These are phyloP conservation scores for Boletus eberwhitei DNA, from an alignment of 768 basidiomycete species.

Conservation along the genomic window DNA sequence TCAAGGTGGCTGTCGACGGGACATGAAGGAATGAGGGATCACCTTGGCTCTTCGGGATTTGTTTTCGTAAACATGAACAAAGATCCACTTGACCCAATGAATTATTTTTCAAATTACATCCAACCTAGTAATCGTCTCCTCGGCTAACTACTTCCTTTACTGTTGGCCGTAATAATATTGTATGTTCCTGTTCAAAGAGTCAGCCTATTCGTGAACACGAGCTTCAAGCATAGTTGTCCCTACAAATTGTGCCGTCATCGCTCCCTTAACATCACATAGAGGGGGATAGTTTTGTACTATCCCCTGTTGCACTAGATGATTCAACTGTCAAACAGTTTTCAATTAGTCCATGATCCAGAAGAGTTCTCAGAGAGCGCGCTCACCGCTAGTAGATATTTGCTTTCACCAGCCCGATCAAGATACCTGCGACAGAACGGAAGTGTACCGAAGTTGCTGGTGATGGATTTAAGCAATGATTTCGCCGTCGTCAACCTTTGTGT, in stretches of 20 bases:
- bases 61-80: slow-evolving; percentile 2
- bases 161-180: slow-evolving; percentile 79
- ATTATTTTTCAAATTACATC: slow-evolving; percentile 3
- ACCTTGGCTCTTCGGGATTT: slow-evolving; percentile 24
- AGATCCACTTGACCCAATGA: background rate
- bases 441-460: slow-evolving; percentile 92
- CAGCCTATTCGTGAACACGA: background rate
- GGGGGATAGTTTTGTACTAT: slow-evolving; percentile 94
- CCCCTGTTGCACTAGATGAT: slow-evolving; percentile 82
- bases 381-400: slow-evolving; percentile 88
- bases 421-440: slow-evolving; percentile 95
- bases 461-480: slow-evolving; percentile 79
- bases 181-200: slow-evolving; percentile 62
- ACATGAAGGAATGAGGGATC: background rate
- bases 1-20: background rate
- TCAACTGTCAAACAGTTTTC: slow-evolving; percentile 51
- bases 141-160: slow-evolving; percentile 82
- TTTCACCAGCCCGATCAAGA: slow-evolving; percentile 89
- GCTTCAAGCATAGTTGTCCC: slow-evolving; percentile 25
- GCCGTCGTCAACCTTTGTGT: slow-evolving; percentile 74
- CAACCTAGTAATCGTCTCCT: slow-evolving; percentile 70
- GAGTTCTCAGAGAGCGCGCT: slow-evolving; percentile 19
- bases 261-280: slow-evolving; percentile 75
- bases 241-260: slow-evolving; percentile 95
- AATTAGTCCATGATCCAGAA: background rate